Evolutionary conservation across 805 yeast genomes (phyloP), one percentile per base, ranked within the genome.

Genomic region (Cyberlindnera galapagoensis): DNA sequence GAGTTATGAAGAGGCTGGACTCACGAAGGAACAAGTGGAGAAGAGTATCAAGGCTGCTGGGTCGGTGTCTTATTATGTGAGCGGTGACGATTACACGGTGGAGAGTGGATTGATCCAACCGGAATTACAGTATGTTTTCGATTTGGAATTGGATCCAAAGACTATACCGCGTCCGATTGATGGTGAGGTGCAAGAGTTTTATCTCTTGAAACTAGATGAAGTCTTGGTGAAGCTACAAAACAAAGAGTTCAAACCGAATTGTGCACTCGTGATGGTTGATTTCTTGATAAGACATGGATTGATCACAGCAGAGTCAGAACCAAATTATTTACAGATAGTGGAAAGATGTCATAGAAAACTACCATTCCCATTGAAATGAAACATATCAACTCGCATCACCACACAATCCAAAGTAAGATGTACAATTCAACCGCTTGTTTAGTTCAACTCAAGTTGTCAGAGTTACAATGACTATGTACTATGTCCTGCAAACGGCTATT

Each of bases 1-100:
- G 54, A 76, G 94, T 47, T 66, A 64, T 38, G 98, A 92, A 49
- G 98, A 92, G 49, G 97, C 95, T 0, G 94, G 94, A 0, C 56
- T 90, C n/a, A 42, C 49, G 0, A 60, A 64, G 30, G 66, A 61
- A 1, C 70, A 74, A 37, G 77, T 86, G 2, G 51, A 55, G 31
- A 20, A 47, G 4, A 57, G 67, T 30, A 49, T 74, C 10, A 59
- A 47, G 19, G 43, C 76, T 3, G 76, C 63, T 0, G 97, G 97
- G 0, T 76, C 69, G 0, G 59, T 84, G 1, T 72, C 85, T 14
- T 92, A 92, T 52, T 57, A 79, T 35, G 57, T 63, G 2, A 38
- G 46, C 2, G 53, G 57, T 1, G 36, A 51, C 38, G 36, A 55
- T 38, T 64, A 64, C 31, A 56, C 52, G 6, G 46, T 48, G 1